Evolutionary conservation across 495 filamentous ascomycete species (phyloP).

Genomic region (Neurospora sp.): DNA sequence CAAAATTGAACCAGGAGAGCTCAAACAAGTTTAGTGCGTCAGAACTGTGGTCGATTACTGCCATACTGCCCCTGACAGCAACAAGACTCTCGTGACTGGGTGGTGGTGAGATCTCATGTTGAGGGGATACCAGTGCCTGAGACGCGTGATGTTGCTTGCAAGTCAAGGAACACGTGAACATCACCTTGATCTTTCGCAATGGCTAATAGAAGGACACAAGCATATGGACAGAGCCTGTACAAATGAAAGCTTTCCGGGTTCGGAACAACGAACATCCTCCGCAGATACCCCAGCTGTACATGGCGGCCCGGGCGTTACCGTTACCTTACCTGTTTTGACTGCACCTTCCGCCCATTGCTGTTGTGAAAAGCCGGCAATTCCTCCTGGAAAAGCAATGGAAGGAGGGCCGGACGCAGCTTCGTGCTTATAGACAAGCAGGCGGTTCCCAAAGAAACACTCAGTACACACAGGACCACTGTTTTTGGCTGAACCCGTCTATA

Average conservation of each 20-base stretch:
- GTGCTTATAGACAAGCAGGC: background rate
- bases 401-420: background rate
- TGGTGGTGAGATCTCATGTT: background rate
- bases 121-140: background rate
- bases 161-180: background rate
- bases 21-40: background rate
- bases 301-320: background rate
- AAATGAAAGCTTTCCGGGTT: background rate
- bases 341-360: background rate
- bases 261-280: background rate
- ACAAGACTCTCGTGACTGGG: background rate
- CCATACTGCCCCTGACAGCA: background rate
- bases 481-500: too few species aligned
- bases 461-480: too few species aligned
- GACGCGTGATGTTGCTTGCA: background rate
- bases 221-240: too few species aligned
- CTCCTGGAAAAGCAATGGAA: background rate
- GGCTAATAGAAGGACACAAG: background rate
- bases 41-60: background rate
- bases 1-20: background rate
- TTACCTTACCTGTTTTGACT: background rate
- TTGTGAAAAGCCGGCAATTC: background rate
- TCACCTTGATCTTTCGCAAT: background rate
- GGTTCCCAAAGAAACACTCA: too few species aligned
- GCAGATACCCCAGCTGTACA: background rate